A percentile compares a stretch with the other conserved stretches of the same genome.
These are phyloP conservation scores for Bidens hawaiensis DNA, from an alignment of 140 eudicot genomes.

Conservation along the genomic window DNA sequence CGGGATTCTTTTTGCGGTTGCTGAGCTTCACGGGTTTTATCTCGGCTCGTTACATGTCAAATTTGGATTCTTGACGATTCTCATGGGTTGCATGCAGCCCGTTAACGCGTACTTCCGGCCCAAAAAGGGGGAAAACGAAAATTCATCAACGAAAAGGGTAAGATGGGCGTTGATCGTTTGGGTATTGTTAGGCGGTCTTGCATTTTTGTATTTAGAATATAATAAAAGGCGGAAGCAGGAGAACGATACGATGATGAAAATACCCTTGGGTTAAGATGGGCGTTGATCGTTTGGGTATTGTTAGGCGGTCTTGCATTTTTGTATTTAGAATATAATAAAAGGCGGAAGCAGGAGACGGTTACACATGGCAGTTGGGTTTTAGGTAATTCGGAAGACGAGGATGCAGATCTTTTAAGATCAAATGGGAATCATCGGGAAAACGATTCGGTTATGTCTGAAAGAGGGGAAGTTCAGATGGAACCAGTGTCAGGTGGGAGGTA, in stretches of 20 bases:
- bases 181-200: conserved; percentile 78
- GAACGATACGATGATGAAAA: conserved; percentile 73
- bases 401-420: conserved; percentile 63
- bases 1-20: too few relatives aligned
- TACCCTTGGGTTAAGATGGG: conserved; percentile 69
- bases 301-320: too few relatives aligned
- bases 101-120: conserved; percentile 77
- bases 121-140: conserved; percentile 54
- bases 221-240: conserved; percentile 92
- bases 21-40: too few relatives aligned
- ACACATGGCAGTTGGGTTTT: conserved; percentile 75
- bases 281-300: too few relatives aligned
- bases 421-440: conserved; percentile 38
- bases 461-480: conserved; percentile 83
- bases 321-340: too few relatives aligned
- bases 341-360: conserved; percentile 28
- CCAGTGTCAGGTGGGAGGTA: conserved; percentile 50
- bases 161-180: too few relatives aligned
- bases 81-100: conserved; percentile 70
- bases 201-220: too few relatives aligned
- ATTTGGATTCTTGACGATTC: conserved; percentile 60
- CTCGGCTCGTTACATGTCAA: conserved; percentile 67
- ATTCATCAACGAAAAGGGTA: conserved; percentile 46
- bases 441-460: conserved; percentile 42
- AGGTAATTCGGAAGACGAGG: conserved; percentile 85